Conservation (phyloP, 257 asterid species). For the Jaltomata sinuosa region DNA sequence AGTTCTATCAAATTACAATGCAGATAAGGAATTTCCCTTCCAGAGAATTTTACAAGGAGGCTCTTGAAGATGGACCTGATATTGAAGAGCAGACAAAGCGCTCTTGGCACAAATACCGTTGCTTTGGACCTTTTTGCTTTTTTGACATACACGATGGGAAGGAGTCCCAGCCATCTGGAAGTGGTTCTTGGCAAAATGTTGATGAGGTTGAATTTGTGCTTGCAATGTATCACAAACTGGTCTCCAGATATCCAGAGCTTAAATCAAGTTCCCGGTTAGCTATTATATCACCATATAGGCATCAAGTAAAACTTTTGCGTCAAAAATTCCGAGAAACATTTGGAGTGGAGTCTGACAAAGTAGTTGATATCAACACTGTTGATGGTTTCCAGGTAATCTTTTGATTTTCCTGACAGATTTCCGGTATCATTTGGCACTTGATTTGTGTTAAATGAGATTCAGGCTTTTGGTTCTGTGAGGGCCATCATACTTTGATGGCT, state of each 20-base stretch:
- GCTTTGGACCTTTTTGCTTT: slow-evolving; percentile 97
- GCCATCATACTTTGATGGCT: not conserved
- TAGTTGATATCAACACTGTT: slow-evolving; percentile 87
- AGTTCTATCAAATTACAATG: slow-evolving; percentile 8
- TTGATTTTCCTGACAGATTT: not conserved
- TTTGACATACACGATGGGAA: slow-evolving; percentile 79
- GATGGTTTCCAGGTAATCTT: slow-evolving; percentile 88
- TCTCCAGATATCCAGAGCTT: slow-evolving; percentile 79
- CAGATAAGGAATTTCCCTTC: slow-evolving; percentile 98
- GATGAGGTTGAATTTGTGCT: slow-evolving; percentile 94
- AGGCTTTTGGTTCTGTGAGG: not conserved
- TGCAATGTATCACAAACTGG: slow-evolving; percentile 54
- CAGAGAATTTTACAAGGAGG: slow-evolving; percentile 73
- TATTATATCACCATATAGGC: slow-evolving; percentile 77
- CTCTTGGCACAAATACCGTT: slow-evolving; percentile 64
- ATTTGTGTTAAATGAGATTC: not conserved
- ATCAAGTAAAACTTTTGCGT: slow-evolving; percentile 80
- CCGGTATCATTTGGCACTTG: not conserved
- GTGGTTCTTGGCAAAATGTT: slow-evolving; percentile 74
- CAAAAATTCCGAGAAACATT: slow-evolving; percentile 55
- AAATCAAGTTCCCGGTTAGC: slow-evolving; percentile 75
- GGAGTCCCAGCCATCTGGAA: slow-evolving; percentile 70
- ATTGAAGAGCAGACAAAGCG: slow-evolving; percentile 57
- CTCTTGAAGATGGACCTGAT: slow-evolving; percentile 85
- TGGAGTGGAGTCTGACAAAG: slow-evolving; percentile 62